Evolutionary conservation across 1,284 basidiomycete genomes (phyloP), one percentile per base, ranked within the genome.

Genomic region (Ceratobasidium sp.): DNA sequence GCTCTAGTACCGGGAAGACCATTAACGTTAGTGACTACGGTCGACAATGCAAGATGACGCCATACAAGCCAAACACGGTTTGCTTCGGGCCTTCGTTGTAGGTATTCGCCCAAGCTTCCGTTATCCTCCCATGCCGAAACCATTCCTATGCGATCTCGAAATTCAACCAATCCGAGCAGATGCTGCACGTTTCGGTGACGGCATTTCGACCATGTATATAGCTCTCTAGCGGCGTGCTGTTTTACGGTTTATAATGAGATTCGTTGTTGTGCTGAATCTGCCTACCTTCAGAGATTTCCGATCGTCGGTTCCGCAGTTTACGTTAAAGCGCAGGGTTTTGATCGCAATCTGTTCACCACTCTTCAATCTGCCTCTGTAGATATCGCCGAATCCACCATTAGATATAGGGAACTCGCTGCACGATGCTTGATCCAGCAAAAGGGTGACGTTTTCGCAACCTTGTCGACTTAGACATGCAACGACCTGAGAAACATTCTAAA

Each of bases 281-380:
- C 39, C n/a, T 15, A 64, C 63, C 63, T 42, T 64, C 5, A 64
- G 4, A 18, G 23, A 33, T 46, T 64, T 64, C 39, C 20, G 33
- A 20, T 64, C 39, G 23, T 44, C 26, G 10, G 10, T 64, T 39
- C 10, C 40, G 2, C 23, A 46, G 2, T 42, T 26, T 7, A 42
- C 56, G 42, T 28, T 18, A 2, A 61, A 13, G 7, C 70, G 42
- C n/a, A 61, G 33, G 1, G 40, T 56, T 56, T 72, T 72, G 70
- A 72, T 49, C 1, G 70, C 70, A 61, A 72, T 53, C 23, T 72
- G 53, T 39, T 12, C 33, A n/a, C 70, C 70, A 42, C 46, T 33
- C 20, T 61, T 61, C 5, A 70, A 26, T 13, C 12, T 40, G 4
- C 68, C 49, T n/a, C 53, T 42, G n/a, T 55, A 70, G 33, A 70